Evolutionary conservation across 768 basidiomycete species (phyloP), one percentile per base, ranked within the genome.

Genomic region (Royoungia palumana): DNA sequence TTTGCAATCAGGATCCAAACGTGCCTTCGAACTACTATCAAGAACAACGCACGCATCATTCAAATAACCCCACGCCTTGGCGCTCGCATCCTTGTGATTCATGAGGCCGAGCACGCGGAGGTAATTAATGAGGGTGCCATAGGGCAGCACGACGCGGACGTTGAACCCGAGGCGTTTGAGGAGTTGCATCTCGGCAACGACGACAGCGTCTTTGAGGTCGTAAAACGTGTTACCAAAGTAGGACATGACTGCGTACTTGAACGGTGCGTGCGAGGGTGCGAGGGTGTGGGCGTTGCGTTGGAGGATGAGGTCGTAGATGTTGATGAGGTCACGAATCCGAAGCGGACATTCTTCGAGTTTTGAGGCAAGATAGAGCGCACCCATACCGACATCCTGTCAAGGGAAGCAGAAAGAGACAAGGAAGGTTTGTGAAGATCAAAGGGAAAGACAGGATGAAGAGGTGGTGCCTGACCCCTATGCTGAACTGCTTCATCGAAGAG

Each of bases 151-250:
- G 38, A 95, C 89, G 58, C 90, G 86, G 35, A 95, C 90, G 61
- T 97, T 89, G 72, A 98, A 99, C 1, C 91, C 95, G 11, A 99
- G 78, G 20, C 95, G 79, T 69, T 99, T 99, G 55, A 99, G 76
- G 19, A 98, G 80, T 65, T 99, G 96, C 92, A 98, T 98, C 69
- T 99, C 96, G 2, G 88, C 84, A 13, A 94, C 87, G 19, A 97
- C 92, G 41, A 97, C 74, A 7, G 89, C 85, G 62, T 99, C 96
- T 63, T 95, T 97, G 67, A 92, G 76, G 53, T 94, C 90, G 72
- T 97, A 97, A 62, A 95, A 98, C 2, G 83, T 85, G 59, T 78
- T 79, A 13, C 89, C 83, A 65, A 90, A 94, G 70, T 93, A 94
- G 16, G 87, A 84, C 89, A 93, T 94, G 12, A 91, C 86, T 3